Base-by-base conservation (phyloP, 495 filamentous ascomycete genomes). In the Daldinia concentrica region DNA sequence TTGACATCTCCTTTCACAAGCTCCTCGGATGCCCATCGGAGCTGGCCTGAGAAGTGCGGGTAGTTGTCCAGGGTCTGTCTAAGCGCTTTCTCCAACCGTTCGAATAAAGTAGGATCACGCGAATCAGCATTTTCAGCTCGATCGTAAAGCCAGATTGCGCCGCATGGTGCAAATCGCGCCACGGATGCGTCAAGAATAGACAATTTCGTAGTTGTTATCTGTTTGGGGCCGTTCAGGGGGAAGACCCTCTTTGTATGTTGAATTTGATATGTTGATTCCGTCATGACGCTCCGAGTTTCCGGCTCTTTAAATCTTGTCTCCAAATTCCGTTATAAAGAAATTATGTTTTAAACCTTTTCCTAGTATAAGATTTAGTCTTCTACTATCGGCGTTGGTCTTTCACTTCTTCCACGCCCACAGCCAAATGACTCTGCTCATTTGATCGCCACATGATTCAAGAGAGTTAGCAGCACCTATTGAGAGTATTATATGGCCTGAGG, bases 101-200 rank as follows among this genome's bases (percentile, higher is more conserved):
- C 30, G 6, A 76, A 69, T 22, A 77, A 56, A 2, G 22, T 24
- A 2, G 70, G 62, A 30, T 76, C 57, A 19, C 57, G 63, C 19
- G 68, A 62, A 12, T 78, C 64, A 19, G 68, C 55, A 0, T 52
- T 71, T 17, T 62, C 57, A 1, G 68, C 60, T 70, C 69, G 69
- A 39, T 81, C 73, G 45, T 77, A 82, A 7, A 79, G 72, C 79
- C 80, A 83, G 34, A 82, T 78, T 9, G 78, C 81, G 24, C 77
- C 76, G 39, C 78, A 79, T 17, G 72, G 45, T 17, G 80, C 50
- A 39, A 80, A 82, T 15, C 70, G 56, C 9, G 75, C 70, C 14
- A 74, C 71, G 0, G 78, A 73, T 24, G 76, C 77, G 58, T 83
- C 82, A 24, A 79, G 58, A 36, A 83, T 81, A 0, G 81, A 84